Evolutionary conservation across 1,139 yeast species (phyloP).

Genomic region (Dujonia santamariae): DNA sequence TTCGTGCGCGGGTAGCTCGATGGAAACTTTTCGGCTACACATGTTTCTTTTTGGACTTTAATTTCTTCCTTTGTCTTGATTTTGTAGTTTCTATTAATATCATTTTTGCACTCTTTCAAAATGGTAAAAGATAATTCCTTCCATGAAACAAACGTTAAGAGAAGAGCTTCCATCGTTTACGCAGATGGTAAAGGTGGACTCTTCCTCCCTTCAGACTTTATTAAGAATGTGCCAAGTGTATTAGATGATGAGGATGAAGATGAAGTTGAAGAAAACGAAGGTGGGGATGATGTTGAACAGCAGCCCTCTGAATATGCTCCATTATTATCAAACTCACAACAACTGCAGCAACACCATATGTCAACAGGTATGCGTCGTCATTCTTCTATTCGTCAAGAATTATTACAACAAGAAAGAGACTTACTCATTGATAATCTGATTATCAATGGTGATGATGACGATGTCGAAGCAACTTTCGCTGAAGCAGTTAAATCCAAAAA

Average conservation of each 20-base stretch:
- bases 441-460: conserved; percentile 23
- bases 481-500: conserved; percentile 30
- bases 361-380: conserved; percentile 15
- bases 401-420: conserved; percentile 35
- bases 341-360: background rate
- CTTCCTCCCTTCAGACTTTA: conserved; percentile 50
- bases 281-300: conserved; percentile 12
- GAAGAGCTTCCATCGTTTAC: conserved; percentile 52
- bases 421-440: conserved; percentile 31
- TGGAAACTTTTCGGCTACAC: too few species aligned
- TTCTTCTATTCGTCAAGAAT: conserved; percentile 26
- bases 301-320: background rate
- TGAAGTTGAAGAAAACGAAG: conserved; percentile 12
- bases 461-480: conserved; percentile 33
- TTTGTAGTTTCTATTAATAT: too few species aligned
- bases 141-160: conserved; percentile 43
- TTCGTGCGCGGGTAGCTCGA: too few species aligned
- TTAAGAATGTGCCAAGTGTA: conserved; percentile 10
- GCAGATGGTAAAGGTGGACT: conserved; percentile 54
- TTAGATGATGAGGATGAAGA: conserved; percentile 13
- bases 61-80: too few species aligned
- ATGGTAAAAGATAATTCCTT: conserved; percentile 43
- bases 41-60: too few species aligned
- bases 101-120: too few species aligned
- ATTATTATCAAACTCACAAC: background rate